Base-by-base conservation (phyloP, 164 flowering plant species). In the Litsea cubeba region DNA sequence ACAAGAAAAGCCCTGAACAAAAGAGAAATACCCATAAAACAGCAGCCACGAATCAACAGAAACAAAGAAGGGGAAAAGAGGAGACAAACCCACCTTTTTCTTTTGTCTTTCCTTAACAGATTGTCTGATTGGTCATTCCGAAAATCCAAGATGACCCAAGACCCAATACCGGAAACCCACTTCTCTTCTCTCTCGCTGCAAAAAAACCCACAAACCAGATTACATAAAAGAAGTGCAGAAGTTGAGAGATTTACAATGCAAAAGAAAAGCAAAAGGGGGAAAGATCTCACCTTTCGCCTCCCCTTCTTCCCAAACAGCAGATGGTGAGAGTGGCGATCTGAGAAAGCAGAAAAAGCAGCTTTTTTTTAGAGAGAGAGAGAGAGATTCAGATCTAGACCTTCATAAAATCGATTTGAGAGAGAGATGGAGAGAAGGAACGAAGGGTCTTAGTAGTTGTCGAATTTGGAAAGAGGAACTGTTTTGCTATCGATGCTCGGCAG, bases 371-470 rank as follows among this genome's bases (percentile, higher is more conserved):
- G n/a, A n/a, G n/a, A n/a, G n/a, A n/a, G n/a, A 68, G 72, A 69
- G 73, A 72, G 69, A 28, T 51, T 57, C 46, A 71, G 71, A 66
- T 79, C 82, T 79, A 62, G 17, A 73, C 75, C 75, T 75, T 78
- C 78, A 75, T 70, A 74, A 74, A 74, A 78, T 76, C 74, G 49
- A 25, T 14, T 54, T 5, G 18, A 60, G 71, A 66, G 69, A 65
- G 50, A 54, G 62, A 67, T 25, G 32, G 25, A 22, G 28, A 24
- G 66, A 20, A 3, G 24, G 12, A 2, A 24, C 1, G 2, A 24
- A 24, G 14, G 30, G 25, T 63, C 24, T 1, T 8, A 22, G 3
- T 8, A 2, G 24, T 2, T 10, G 14, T 63, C 5, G 66, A 63
- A 20, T 8, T 63, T 8, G 66, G 12, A 24, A 23, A 30, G 63